Conservation (phyloP, 2,329 filamentous ascomycete species). For the Tricladium varicosporioides region DNA sequence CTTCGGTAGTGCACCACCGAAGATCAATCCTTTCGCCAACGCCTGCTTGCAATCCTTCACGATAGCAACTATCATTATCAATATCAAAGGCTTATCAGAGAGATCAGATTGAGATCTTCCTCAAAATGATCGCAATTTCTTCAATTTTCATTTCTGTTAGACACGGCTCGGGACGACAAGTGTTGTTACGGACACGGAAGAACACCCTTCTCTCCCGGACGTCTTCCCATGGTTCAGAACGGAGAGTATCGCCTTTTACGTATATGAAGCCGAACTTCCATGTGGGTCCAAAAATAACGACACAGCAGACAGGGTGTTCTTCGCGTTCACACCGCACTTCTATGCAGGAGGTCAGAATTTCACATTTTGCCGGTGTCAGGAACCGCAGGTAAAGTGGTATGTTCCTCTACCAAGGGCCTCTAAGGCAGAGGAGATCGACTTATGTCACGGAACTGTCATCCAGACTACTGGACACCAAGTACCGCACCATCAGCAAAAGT, state of each 20-base stretch:
- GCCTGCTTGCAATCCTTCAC: not conserved
- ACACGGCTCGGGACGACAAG: not conserved
- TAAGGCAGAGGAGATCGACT: not conserved
- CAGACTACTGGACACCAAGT: not conserved
- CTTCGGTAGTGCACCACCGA: not conserved
- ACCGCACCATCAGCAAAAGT: too few relatives aligned
- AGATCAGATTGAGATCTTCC: too few relatives aligned
- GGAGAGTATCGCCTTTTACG: not conserved
- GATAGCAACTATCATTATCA: too few relatives aligned
- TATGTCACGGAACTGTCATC: not conserved
- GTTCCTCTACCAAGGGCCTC: not conserved
- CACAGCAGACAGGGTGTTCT: not conserved
- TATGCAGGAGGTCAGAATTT: not conserved
- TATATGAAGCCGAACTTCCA: not conserved
- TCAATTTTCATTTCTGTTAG: too few relatives aligned
- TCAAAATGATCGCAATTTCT: too few relatives aligned
- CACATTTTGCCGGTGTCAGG: not conserved
- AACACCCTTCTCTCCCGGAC: not conserved
- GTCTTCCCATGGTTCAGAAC: not conserved
- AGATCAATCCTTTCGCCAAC: not conserved
- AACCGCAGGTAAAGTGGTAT: not conserved
- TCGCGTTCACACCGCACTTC: not conserved
- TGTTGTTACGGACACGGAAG: not conserved
- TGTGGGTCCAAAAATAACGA: not conserved
- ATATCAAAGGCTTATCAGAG: too few relatives aligned